These are phyloP conservation scores for Parmelia sp. DNA, from an alignment of 495 filamentous ascomycete genomes.

Conservation along the genomic window DNA sequence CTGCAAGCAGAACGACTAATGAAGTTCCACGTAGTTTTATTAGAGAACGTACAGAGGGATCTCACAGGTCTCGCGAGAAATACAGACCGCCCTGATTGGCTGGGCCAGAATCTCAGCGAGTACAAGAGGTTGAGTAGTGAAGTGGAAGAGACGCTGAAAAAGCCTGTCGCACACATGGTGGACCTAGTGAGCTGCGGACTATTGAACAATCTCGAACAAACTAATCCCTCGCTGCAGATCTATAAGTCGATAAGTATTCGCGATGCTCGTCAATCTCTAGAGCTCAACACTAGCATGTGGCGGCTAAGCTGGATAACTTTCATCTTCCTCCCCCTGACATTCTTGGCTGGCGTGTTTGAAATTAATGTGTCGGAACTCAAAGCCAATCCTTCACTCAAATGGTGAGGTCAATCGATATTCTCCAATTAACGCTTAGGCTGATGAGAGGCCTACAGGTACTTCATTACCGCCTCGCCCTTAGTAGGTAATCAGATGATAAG, in stretches of 20 bases:
- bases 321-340: slow-evolving; percentile 50
- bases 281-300: slow-evolving; percentile 39
- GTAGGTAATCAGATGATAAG: not conserved
- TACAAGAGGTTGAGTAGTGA: slow-evolving; percentile 18
- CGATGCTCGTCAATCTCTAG: slow-evolving; percentile 43
- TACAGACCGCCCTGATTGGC: slow-evolving; percentile 16
- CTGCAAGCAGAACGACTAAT: slow-evolving; percentile 47
- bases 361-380: slow-evolving; percentile 47
- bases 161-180: slow-evolving; percentile 22
- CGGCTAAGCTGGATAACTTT: slow-evolving; percentile 42
- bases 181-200: slow-evolving; percentile 16
- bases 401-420: slow-evolving; percentile 23
- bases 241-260: slow-evolving; percentile 51
- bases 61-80: slow-evolving; percentile 25
- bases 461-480: slow-evolving; percentile 19
- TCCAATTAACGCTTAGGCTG: not conserved
- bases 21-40: slow-evolving; percentile 40
- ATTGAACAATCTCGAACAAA: not conserved
- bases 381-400: slow-evolving; percentile 40
- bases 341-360: slow-evolving; percentile 47
- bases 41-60: slow-evolving; percentile 39
- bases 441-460: slow-evolving; percentile 9
- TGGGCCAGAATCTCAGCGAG: slow-evolving; percentile 13
- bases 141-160: slow-evolving; percentile 21
- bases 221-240: slow-evolving; percentile 32